A percentile compares a stretch with the other conserved stretches of the same genome.
Evolutionary conservation across 2,329 filamentous ascomycete genomes (phyloP).

Genomic region (Fusarium camptoceras): DNA sequence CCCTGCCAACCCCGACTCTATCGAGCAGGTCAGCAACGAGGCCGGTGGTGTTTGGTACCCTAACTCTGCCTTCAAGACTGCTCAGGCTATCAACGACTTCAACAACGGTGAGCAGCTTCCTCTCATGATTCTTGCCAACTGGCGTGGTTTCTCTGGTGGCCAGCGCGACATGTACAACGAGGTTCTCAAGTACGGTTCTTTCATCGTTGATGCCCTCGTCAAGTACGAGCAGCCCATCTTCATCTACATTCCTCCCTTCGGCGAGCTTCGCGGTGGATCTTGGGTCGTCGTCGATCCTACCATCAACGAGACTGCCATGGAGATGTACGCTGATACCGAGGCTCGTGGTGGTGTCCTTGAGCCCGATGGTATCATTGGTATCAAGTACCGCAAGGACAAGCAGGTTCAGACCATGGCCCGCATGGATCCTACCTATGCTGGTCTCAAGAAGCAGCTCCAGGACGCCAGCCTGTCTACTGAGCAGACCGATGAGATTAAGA

Average conservation of each 20-base stretch:
- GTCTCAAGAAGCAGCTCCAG: conserved; percentile 82
- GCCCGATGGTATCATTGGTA: conserved; percentile 96
- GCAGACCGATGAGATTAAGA: conserved; percentile 81
- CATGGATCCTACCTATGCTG: conserved; percentile 84
- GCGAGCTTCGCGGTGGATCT: conserved; percentile 97
- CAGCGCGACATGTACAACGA: conserved; percentile 99
- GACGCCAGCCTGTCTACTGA: conserved; percentile 74
- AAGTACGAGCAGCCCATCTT: conserved; percentile 99
- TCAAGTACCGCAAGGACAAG: conserved; percentile 98
- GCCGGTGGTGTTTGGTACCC: conserved; percentile 99
- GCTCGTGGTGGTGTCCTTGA: conserved; percentile 96
- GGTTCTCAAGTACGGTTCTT: conserved; percentile 98
- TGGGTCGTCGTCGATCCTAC: conserved; percentile 99
- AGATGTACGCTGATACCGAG: conserved; percentile 98
- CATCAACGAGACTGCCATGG: conserved; percentile 96
- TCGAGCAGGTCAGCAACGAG: conserved; percentile 93
- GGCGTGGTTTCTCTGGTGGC: conserved; percentile 99
- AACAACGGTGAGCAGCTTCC: conserved; percentile 98
- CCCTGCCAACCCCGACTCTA: conserved; percentile 97
- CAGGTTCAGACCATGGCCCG: conserved; percentile 98
- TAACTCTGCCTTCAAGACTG: conserved; percentile 99
- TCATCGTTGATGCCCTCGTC: conserved; percentile 97
- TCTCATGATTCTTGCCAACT: conserved; percentile 99
- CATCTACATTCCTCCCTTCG: conserved; percentile 96
- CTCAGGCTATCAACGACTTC: conserved; percentile 98